phyloP scores from a whole-genome alignment of 345 rosid genomes.

The Eucalyptus caleyi region DNA sequence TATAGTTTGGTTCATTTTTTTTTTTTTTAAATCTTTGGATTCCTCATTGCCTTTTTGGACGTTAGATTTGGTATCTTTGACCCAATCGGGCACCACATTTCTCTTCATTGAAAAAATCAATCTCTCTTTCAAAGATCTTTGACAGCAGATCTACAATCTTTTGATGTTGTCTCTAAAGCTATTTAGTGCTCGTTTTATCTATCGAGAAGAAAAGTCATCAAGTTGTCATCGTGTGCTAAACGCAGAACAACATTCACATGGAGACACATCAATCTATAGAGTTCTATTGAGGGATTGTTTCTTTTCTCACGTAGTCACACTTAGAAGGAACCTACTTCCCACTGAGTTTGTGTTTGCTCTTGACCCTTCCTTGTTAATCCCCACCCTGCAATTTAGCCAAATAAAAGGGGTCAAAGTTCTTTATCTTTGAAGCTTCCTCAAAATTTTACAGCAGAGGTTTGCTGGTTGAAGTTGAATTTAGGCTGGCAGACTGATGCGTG shows the following conservation, averaged over 20 bases:
- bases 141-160: neutral
- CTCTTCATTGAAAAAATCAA: neutral
- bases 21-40: neutral
- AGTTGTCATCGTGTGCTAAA: neutral
- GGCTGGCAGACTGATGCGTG: neutral
- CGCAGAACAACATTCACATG: neutral
- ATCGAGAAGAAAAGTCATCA: neutral
- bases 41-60: neutral
- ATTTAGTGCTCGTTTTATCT: neutral
- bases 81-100: neutral
- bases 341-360: neutral
- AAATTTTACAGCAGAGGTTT: neutral
- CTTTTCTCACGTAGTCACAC: neutral
- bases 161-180: neutral
- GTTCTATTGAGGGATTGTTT: neutral
- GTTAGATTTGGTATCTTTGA: neutral
- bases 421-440: neutral
- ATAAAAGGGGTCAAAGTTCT: neutral
- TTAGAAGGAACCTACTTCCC: neutral
- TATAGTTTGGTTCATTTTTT: neutral
- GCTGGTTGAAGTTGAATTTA: neutral
- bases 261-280: neutral
- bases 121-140: neutral
- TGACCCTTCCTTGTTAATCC: neutral
- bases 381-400: neutral